phyloP scores from a whole-genome alignment of 345 rosid species.

The Raphanus sativus region DNA sequence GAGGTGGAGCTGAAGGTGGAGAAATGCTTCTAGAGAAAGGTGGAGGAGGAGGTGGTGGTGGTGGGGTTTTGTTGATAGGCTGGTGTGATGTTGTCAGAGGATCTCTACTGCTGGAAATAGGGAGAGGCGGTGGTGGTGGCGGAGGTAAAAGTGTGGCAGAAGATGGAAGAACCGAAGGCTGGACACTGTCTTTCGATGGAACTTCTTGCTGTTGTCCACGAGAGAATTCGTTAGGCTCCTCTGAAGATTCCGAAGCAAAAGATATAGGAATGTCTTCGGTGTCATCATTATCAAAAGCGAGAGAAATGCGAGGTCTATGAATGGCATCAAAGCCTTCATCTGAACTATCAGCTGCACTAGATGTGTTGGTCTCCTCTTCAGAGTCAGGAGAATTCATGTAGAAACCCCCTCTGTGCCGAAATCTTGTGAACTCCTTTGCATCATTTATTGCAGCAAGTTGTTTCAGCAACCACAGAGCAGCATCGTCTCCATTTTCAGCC shows the following conservation, averaged over 20 bases:
- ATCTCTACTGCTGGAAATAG: constrained; percentile 31
- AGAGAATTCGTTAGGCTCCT: constrained; percentile 42
- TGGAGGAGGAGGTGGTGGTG: constrained; percentile 30
- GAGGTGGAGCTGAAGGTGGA: constrained; percentile 37
- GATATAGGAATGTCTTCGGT: constrained; percentile 38
- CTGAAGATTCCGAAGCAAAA: constrained; percentile 41
- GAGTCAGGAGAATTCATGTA: constrained; percentile 75
- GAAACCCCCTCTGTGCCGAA: constrained; percentile 64
- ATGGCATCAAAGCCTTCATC: constrained; percentile 77
- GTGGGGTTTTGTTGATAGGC: constrained; percentile 23
- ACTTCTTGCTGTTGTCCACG: constrained; percentile 36
- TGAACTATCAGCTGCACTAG: constrained; percentile 92
- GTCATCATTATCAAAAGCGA: constrained; percentile 46
- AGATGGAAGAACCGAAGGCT: constrained; percentile 36
- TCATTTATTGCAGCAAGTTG: constrained; percentile 84
- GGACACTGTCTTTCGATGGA: constrained; percentile 35
- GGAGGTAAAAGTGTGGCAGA: constrained; percentile 38
- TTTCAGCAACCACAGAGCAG: constrained; percentile 91
- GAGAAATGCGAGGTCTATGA: constrained; percentile 45
- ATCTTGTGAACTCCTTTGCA: constrained; percentile 74
- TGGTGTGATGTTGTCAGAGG: constrained; percentile 33
- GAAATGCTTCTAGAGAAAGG: constrained; percentile 35
- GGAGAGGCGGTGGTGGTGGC: constrained; percentile 38
- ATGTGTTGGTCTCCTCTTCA: constrained; percentile 88
- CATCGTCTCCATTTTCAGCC: constrained; percentile 84